These are phyloP conservation scores for Oehlia diaphana DNA, from an alignment of 192 early-diverging fungal genomes.

Conservation along the genomic window DNA sequence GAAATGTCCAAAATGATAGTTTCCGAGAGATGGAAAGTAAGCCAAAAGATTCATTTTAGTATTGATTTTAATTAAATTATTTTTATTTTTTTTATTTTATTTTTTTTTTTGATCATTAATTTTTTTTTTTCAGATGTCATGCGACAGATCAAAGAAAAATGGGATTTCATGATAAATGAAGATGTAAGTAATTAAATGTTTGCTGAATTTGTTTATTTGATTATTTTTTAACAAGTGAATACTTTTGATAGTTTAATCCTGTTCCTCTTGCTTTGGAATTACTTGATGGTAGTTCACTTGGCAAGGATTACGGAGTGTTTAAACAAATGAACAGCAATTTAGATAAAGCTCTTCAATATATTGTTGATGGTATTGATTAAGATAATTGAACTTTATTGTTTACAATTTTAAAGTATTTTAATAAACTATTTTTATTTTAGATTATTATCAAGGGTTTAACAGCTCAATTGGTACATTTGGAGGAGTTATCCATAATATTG, in stretches of 20 bases:
- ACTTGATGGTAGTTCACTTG: slow-evolving; percentile 74
- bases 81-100: too few species aligned
- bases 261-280: slow-evolving; percentile 69
- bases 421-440: slow-evolving; percentile 33
- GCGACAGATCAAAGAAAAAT: slow-evolving; percentile 41
- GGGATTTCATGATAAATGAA: slow-evolving; percentile 57
- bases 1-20: slow-evolving; percentile 15
- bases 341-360: slow-evolving; percentile 66
- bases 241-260: slow-evolving; percentile 62
- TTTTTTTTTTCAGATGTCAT: slow-evolving; percentile 9
- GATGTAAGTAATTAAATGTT: slow-evolving; percentile 40
- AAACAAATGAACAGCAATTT: slow-evolving; percentile 54
- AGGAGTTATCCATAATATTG: slow-evolving; percentile 70
- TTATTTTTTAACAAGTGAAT: neutral
- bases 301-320: slow-evolving; percentile 68
- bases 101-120: neutral
- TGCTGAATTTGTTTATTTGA: slow-evolving; percentile 1
- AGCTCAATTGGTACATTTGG: slow-evolving; percentile 81
- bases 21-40: slow-evolving; percentile 26
- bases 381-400: neutral
- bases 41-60: neutral
- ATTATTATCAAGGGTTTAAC: slow-evolving; percentile 81
- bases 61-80: neutral
- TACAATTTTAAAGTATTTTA: neutral
- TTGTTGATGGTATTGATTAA: slow-evolving; percentile 58